These are phyloP conservation scores for Candida dubliniensis DNA, from an alignment of 1,139 yeast genomes.

Conservation along the genomic window DNA sequence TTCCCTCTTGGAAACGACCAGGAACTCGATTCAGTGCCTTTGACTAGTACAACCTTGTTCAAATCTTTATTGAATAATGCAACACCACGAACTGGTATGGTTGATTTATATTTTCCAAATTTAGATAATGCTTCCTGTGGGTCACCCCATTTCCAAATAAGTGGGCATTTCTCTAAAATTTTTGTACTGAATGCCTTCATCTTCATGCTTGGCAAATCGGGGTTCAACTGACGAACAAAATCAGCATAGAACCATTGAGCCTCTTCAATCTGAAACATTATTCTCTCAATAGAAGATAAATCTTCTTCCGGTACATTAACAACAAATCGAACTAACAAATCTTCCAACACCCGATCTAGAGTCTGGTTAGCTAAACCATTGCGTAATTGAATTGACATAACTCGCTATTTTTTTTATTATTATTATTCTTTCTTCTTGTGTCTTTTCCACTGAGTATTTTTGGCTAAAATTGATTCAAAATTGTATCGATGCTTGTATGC, in stretches of 20 bases:
- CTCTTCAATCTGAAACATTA: conserved; percentile 93
- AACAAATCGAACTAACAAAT: conserved; percentile 83
- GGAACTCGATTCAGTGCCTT: conserved; percentile 77
- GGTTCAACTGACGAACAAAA: conserved; percentile 72
- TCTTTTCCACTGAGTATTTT: too few relatives aligned
- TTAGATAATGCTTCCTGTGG: conserved; percentile 71
- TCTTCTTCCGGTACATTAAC: conserved; percentile 93
- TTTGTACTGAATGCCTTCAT: conserved; percentile 77
- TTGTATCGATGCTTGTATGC: too few relatives aligned
- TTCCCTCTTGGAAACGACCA: conserved; percentile 99
- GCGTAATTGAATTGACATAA: conserved; percentile 56
- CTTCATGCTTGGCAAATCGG: conserved; percentile 73
- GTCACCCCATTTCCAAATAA: conserved; percentile 84
- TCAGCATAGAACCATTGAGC: conserved; percentile 98
- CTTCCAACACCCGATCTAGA: conserved; percentile 79
- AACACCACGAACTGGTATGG: conserved; percentile 96
- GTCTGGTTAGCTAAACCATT: conserved; percentile 59
- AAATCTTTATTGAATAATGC: conserved; percentile 76
- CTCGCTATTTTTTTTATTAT: neutral
- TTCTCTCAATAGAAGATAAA: conserved; percentile 78
- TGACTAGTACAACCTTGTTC: conserved; percentile 73
- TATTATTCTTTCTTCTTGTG: neutral
- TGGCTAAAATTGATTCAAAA: too few relatives aligned
- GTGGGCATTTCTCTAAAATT: conserved; percentile 76
- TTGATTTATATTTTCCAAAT: conserved; percentile 82